These are phyloP conservation scores for Ramaria sp. DNA, from an alignment of 768 basidiomycete genomes.

Conservation along the genomic window DNA sequence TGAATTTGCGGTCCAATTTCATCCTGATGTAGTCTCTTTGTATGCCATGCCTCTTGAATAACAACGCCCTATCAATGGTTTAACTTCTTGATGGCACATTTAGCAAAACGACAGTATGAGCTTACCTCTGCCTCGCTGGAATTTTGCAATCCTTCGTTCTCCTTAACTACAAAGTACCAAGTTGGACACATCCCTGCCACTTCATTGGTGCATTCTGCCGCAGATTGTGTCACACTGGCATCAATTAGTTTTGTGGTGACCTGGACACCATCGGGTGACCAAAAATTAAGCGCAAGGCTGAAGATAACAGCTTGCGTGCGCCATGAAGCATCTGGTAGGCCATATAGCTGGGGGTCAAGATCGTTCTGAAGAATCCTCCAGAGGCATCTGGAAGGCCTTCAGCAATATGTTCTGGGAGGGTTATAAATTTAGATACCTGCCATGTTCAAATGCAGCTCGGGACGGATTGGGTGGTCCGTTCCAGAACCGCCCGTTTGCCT, in stretches of 20 bases:
- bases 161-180: slow-evolving; percentile 2
- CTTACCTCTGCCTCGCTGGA: background rate
- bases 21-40: background rate
- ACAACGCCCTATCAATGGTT: background rate
- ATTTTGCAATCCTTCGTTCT: background rate
- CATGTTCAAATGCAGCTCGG: slow-evolving; percentile 5
- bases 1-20: background rate
- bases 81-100: background rate
- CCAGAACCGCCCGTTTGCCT: slow-evolving; percentile 1
- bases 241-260: background rate
- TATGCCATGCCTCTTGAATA: background rate
- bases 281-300: slow-evolving; percentile 6
- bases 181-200: background rate
- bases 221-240: background rate
- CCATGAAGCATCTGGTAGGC: background rate
- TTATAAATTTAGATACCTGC: background rate
- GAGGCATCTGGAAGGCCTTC: background rate
- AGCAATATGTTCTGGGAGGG: background rate
- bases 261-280: background rate
- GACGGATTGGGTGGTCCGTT: background rate
- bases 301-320: background rate
- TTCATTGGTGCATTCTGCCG: background rate
- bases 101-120: background rate
- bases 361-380: background rate
- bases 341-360: background rate